Evolutionary conservation across 371 early-diverging fungal species (phyloP).

Genomic region (Scutellospora calospora): DNA sequence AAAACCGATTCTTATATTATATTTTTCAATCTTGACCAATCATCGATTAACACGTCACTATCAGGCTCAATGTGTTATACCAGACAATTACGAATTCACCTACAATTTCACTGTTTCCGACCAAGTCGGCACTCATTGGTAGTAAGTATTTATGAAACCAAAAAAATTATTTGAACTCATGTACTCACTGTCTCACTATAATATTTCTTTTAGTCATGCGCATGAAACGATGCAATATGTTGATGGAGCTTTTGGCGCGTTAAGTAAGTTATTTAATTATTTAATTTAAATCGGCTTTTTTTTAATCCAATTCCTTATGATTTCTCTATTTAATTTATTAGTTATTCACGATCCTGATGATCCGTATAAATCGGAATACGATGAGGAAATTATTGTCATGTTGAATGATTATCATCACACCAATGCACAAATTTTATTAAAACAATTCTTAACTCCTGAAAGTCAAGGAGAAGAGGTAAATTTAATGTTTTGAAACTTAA

Average conservation of each 20-base stretch:
- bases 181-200: constrained; percentile 42
- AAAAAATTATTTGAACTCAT: constrained; percentile 42
- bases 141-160: constrained; percentile 47
- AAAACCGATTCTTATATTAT: constrained; percentile 44
- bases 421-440: constrained; percentile 49
- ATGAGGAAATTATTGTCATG: constrained; percentile 55
- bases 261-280: constrained; percentile 45
- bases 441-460: constrained; percentile 49
- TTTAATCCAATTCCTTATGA: constrained; percentile 43
- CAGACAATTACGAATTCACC: constrained; percentile 51
- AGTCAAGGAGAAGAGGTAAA: constrained; percentile 49
- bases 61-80: constrained; percentile 55
- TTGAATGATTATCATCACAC: constrained; percentile 53
- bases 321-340: constrained; percentile 46
- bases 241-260: constrained; percentile 53
- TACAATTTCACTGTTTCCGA: constrained; percentile 54
- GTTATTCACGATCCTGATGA: constrained; percentile 57
- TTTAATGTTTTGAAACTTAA: constrained; percentile 44
- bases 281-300: constrained; percentile 44
- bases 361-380: constrained; percentile 48
- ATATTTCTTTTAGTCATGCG: constrained; percentile 49
- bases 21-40: constrained; percentile 44
- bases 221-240: constrained; percentile 52
- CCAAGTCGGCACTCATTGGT: constrained; percentile 57
- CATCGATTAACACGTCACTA: constrained; percentile 43